Percentiles rank a stretch among this genome's conserved stretches.
Conservation (phyloP, 371 early-diverging fungal genomes). For the Syncephalastrum racemosum region DNA sequence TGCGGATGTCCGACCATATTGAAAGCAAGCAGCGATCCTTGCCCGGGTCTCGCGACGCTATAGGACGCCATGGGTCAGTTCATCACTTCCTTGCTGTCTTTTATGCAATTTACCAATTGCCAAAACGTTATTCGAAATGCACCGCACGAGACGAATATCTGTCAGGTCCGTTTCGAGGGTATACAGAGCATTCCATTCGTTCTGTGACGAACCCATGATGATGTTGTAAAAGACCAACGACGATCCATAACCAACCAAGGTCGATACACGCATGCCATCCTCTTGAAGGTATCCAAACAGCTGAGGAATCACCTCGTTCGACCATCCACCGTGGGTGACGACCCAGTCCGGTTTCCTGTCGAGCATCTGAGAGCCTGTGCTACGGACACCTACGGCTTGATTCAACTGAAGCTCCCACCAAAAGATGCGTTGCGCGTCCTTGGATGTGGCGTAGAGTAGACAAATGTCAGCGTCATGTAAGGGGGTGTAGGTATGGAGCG, state of each 20-base stretch:
- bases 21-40: constrained; percentile 18
- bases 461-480: too few species aligned
- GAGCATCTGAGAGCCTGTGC: too few species aligned
- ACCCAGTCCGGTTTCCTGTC: neutral
- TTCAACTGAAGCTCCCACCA: too few species aligned
- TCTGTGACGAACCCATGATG: too few species aligned
- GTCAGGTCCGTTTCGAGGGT: constrained; percentile 17
- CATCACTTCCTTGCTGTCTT: neutral
- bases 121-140: constrained; percentile 12
- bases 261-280: too few species aligned
- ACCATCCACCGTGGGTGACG: constrained; percentile 1
- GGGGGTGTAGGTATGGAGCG: too few species aligned
- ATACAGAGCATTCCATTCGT: constrained; percentile 27
- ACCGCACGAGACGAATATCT: constrained; percentile 15
- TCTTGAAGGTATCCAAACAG: too few species aligned
- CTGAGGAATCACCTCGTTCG: neutral
- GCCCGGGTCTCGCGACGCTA: constrained; percentile 19
- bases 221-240: neutral
- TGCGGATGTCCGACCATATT: constrained; percentile 40
- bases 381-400: too few species aligned
- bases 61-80: constrained; percentile 1
- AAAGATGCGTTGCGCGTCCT: too few species aligned
- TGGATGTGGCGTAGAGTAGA: too few species aligned
- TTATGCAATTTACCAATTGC: constrained; percentile 19
- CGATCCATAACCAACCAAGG: too few species aligned